Percentiles rank a stretch among this genome's conserved stretches.
These are phyloP conservation scores for Sicyos baderoa DNA, from an alignment of 306 rosid species.

Conservation along the genomic window DNA sequence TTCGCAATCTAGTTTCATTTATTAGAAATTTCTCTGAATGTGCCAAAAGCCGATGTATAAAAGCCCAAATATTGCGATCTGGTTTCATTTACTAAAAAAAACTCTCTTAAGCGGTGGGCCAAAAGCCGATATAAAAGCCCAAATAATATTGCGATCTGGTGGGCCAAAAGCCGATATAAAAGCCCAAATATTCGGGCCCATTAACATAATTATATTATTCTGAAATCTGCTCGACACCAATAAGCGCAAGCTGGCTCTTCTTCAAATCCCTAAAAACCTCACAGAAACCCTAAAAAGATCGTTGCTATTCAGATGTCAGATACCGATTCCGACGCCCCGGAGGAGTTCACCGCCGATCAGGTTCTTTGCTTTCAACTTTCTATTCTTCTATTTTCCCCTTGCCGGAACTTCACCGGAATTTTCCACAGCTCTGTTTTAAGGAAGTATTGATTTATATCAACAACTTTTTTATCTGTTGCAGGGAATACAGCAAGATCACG, in stretches of 20 bases:
- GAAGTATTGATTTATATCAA: neutral
- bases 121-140: neutral
- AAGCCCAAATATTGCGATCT: neutral
- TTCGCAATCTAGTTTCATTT: too few relatives aligned
- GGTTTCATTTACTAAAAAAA: too few relatives aligned
- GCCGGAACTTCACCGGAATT: neutral
- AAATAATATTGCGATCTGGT: neutral
- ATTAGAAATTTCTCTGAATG: neutral
- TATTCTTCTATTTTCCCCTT: neutral
- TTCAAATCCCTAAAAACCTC: neutral
- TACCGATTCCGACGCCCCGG: constrained; percentile 62
- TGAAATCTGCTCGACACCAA: too few relatives aligned
- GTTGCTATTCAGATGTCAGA: constrained; percentile 36
- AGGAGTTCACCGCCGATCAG: constrained; percentile 75
- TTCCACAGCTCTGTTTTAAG: neutral
- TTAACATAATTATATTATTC: neutral
- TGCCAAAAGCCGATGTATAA: neutral
- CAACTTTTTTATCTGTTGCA: constrained; percentile 23
- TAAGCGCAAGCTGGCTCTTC: neutral
- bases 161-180: too few relatives aligned
- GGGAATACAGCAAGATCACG: constrained; percentile 57
- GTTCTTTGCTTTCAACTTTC: constrained; percentile 11
- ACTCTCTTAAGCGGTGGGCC: too few relatives aligned
- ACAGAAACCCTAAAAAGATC: neutral
- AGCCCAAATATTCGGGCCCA: neutral